Evolutionary conservation across 2,329 filamentous ascomycete genomes (phyloP).

Genomic region (Aspergillus tanneri): DNA sequence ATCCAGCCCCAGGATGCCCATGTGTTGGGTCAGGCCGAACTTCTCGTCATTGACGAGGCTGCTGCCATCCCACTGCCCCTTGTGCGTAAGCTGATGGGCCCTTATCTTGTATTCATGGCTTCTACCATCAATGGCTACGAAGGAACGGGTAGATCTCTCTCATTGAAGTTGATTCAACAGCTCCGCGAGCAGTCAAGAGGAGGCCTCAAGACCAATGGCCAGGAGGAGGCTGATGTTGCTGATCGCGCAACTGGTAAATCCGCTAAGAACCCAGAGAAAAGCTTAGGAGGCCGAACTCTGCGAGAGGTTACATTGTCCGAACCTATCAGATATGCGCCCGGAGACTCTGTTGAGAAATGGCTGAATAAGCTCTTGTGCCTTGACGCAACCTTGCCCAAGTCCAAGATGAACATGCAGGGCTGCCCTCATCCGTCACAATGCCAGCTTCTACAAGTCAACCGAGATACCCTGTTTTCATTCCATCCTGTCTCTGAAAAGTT

Average conservation of each 20-base stretch:
- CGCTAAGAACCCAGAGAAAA: conserved; percentile 61
- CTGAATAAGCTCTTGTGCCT: conserved; percentile 90
- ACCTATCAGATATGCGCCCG: conserved; percentile 89
- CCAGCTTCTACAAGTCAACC: conserved; percentile 89
- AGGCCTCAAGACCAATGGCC: conserved; percentile 53
- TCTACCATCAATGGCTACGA: conserved; percentile 99
- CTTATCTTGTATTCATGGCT: conserved; percentile 98
- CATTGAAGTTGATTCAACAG: conserved; percentile 95
- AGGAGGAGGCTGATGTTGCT: conserved; percentile 64
- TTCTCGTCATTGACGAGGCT: conserved; percentile 95
- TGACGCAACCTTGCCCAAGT: conserved; percentile 82
- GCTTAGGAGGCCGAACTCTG: conserved; percentile 70
- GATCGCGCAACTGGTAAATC: conserved; percentile 77
- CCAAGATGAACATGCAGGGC: conserved; percentile 69
- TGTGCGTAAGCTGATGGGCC: conserved; percentile 90
- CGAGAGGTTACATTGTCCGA: conserved; percentile 91
- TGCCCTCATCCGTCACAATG: conserved; percentile 90
- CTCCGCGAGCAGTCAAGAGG: conserved; percentile 86
- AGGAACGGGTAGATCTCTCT: conserved; percentile 90
- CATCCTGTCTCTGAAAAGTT: conserved; percentile 97
- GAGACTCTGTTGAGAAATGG: conserved; percentile 93
- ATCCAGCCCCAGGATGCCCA: conserved; percentile 96
- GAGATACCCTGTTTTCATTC: conserved; percentile 96
- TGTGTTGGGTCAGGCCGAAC: conserved; percentile 88
- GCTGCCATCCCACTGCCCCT: conserved; percentile 92